Conservation (phyloP, 1,284 basidiomycete genomes). For the Bondarzewia mesenterica region DNA sequence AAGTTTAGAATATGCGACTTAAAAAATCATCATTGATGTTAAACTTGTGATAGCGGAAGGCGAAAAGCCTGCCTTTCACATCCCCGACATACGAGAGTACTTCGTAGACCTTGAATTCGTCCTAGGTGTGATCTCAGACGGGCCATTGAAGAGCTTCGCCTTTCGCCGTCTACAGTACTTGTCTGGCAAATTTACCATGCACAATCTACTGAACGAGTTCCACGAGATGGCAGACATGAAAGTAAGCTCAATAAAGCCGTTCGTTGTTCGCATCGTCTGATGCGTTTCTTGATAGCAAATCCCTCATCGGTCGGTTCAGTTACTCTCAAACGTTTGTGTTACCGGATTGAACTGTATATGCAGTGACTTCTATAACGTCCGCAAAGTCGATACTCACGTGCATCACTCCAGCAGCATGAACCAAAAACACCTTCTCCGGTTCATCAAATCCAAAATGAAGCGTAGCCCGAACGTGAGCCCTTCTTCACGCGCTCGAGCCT, state of each 20-base stretch:
- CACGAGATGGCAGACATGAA: slow-evolving; percentile 97
- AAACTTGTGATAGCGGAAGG: slow-evolving; percentile 18
- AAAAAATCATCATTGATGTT: not conserved
- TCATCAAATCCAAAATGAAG: slow-evolving; percentile 98
- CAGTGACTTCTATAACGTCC: slow-evolving; percentile 97
- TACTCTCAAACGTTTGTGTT: not conserved
- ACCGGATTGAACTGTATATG: not conserved
- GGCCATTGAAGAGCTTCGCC: slow-evolving; percentile 94
- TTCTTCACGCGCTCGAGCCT: not conserved
- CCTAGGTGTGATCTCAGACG: slow-evolving; percentile 81
- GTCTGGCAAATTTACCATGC: slow-evolving; percentile 94
- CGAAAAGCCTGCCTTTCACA: slow-evolving; percentile 61
- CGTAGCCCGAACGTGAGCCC: slow-evolving; percentile 55
- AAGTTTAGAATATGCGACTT: not conserved
- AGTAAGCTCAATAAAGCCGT: slow-evolving; percentile 39
- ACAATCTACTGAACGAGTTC: slow-evolving; percentile 88
- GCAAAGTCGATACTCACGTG: slow-evolving; percentile 98
- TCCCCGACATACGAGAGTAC: slow-evolving; percentile 90
- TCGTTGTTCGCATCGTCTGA: slow-evolving; percentile 4
- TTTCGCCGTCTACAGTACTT: slow-evolving; percentile 91
- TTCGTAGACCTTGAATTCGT: slow-evolving; percentile 95
- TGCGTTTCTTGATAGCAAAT: slow-evolving; percentile 41
- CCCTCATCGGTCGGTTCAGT: slow-evolving; percentile 51
- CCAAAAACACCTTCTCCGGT: slow-evolving; percentile 98
- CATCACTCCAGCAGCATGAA: slow-evolving; percentile 99